Evolutionary conservation across 2,329 filamentous ascomycete genomes (phyloP), one percentile per base, ranked within the genome.

Genomic region (Meredithiella fracta): DNA sequence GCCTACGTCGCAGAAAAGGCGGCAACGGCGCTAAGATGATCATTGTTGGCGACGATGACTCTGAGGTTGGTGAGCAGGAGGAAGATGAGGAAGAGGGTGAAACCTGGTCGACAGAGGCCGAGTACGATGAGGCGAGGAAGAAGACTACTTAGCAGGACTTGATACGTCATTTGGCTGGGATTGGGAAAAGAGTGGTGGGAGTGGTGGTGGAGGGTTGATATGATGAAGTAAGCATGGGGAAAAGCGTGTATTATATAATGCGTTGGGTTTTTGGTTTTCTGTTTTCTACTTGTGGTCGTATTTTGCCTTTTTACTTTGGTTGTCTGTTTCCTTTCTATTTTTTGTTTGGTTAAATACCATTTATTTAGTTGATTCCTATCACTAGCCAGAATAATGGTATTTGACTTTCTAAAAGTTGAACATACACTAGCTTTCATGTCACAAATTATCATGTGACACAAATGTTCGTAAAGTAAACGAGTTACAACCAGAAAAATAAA

Each of bases 1-100:
- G 82, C 65, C 66, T 76, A 59, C 67, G 75, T 60, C 74, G 85
- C 61, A 68, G 71, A 61, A 77, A 72, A 72, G 79, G 73, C 60
- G 67, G 65, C 15, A 79, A 73, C 60, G 67, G 65, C 11, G 58
- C 60, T 20, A 59, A 57, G 49, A 60, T 56, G 58, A 66, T 69
- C 58, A 65, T 67, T 66, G 62, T 71, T 63, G 64, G 62, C 49
- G 64, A 67, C 29, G 70, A 70, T 17, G 72, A 71, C 51, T 70
- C 70, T 26, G 70, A 72, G 54, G 68, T 69, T 40, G 71, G 69
- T 54, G 71, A 70, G 56, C 66, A 17, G 4, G 66, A 66, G 11
- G 66, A 66, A 50, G 63, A 66, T 29, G 70, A 69, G 15, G 71
- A 71, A 51, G 26, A 8, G 2, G 22, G 15, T 1, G 25, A 29